Evolutionary conservation across 2,329 filamentous ascomycete genomes (phyloP).

Genomic region (Fusarium sp.): DNA sequence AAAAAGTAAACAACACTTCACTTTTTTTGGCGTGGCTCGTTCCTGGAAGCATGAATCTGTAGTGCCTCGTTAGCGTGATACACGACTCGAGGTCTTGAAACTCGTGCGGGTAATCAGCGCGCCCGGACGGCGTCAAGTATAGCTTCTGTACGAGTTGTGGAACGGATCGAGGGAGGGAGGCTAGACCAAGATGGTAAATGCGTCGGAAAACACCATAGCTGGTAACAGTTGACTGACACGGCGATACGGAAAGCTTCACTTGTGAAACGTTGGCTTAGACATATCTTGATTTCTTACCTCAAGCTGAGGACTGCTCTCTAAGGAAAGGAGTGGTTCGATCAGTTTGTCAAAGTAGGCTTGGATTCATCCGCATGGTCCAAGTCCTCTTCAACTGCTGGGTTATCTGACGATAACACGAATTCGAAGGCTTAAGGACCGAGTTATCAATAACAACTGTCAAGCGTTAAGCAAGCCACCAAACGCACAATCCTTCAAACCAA

Average conservation of each 20-base stretch:
- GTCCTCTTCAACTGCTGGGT: background rate
- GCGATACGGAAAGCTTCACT: background rate
- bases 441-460: background rate
- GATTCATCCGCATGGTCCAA: background rate
- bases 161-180: background rate
- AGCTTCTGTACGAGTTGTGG: slow-evolving; percentile 13
- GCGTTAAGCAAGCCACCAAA: background rate
- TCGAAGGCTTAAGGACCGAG: background rate
- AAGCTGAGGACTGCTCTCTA: background rate
- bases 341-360: background rate
- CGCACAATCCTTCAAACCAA: too few species aligned
- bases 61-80: slow-evolving; percentile 22
- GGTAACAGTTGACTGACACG: background rate
- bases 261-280: background rate
- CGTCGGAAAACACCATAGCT: slow-evolving; percentile 2
- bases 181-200: background rate
- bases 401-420: background rate
- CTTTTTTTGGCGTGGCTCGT: background rate
- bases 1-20: background rate
- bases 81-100: slow-evolving; percentile 26
- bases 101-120: slow-evolving; percentile 19
- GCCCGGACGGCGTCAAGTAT: slow-evolving; percentile 19
- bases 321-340: background rate
- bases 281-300: too few species aligned
- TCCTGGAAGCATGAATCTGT: background rate